phyloP scores from a whole-genome alignment of 192 early-diverging fungal species.

The Podila clonocystis region DNA sequence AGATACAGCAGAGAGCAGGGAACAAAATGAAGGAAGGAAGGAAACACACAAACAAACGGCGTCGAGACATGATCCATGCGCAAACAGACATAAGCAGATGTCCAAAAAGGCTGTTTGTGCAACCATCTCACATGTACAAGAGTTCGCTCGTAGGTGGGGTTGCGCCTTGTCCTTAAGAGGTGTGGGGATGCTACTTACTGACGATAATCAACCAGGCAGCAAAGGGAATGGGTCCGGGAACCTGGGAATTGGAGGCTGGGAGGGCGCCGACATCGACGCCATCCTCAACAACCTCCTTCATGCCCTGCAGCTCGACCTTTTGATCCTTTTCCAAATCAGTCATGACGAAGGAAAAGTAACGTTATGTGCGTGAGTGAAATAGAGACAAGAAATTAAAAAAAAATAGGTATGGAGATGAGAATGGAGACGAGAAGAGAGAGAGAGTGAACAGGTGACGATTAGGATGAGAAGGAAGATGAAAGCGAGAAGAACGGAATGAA shows the following conservation, averaged over 20 bases:
- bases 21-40: background rate
- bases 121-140: background rate
- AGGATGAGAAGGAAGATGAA: background rate
- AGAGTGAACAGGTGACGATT: background rate
- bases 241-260: slow-evolving; percentile 1
- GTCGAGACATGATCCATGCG: background rate
- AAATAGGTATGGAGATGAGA: background rate
- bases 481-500: background rate
- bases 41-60: background rate
- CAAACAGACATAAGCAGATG: no score
- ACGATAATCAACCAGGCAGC: slow-evolving; percentile 8
- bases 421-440: background rate
- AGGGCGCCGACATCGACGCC: background rate
- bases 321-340: background rate
- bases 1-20: slow-evolving; percentile 35
- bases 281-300: background rate
- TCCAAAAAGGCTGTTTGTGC: no score
- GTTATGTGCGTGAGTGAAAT: no score
- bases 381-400: background rate
- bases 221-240: slow-evolving; percentile 7
- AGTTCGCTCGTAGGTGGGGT: no score
- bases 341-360: background rate
- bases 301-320: background rate
- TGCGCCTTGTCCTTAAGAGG: no score
- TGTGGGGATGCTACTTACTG: slow-evolving; percentile 4